Evolutionary conservation across 2,329 filamentous ascomycete species (phyloP).

Genomic region (Atkinsonella texensis): DNA sequence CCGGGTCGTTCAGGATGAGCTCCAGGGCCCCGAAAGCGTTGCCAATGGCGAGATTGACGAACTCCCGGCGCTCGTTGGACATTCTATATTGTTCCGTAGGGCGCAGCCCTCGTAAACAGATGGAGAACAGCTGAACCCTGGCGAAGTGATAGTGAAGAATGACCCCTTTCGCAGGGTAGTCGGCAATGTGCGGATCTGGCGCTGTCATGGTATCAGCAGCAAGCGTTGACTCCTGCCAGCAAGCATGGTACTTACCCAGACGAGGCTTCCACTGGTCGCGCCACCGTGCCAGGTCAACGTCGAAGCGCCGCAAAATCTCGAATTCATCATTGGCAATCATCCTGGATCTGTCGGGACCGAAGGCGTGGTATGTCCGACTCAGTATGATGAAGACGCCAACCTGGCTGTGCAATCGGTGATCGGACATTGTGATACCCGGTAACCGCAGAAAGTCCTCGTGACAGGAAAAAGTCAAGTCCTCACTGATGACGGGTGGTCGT

Average conservation of each 20-base stretch:
- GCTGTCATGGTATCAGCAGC: constrained; percentile 15
- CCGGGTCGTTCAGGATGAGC: constrained; percentile 18
- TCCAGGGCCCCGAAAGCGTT: constrained; percentile 19
- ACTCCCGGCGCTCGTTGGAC: constrained; percentile 30
- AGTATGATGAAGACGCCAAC: constrained; percentile 49
- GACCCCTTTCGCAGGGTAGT: constrained; percentile 37
- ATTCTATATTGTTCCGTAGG: constrained; percentile 25
- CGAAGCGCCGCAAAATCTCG: constrained; percentile 16
- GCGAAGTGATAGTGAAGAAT: constrained; percentile 38
- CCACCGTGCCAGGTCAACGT: constrained; percentile 23
- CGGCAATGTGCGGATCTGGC: constrained; percentile 31
- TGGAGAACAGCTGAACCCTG: constrained; percentile 35
- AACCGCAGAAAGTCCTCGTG: constrained; percentile 41
- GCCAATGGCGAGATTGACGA: constrained; percentile 29
- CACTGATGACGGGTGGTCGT: constrained; percentile 46
- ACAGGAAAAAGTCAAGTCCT: constrained; percentile 43
- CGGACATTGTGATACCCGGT: constrained; percentile 37
- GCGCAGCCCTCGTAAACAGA: constrained; percentile 27
- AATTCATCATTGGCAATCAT: constrained; percentile 21
- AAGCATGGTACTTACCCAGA: constrained; percentile 15
- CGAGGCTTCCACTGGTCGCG: constrained; percentile 23
- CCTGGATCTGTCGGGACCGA: constrained; percentile 40
- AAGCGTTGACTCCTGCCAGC: not conserved
- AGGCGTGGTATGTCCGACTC: constrained; percentile 44
- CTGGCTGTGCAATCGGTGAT: constrained; percentile 45